Evolutionary conservation across 352 stramenopile genomes (phyloP), one percentile per base, ranked within the genome.

Genomic region (Phytophthora megakarya): DNA sequence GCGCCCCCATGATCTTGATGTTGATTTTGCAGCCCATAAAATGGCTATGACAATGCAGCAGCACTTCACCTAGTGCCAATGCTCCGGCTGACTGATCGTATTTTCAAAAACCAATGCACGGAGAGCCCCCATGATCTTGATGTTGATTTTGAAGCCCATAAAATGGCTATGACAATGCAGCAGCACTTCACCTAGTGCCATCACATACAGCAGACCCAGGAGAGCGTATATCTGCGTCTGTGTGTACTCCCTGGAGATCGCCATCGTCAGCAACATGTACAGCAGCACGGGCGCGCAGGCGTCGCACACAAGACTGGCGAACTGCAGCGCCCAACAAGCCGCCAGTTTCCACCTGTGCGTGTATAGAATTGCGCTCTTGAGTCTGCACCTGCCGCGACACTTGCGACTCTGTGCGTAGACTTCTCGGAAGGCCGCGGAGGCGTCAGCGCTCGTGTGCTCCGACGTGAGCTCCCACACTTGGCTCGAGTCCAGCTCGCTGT

Each of bases 401-500:
- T 40, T 32, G 40, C 21, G 57, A 21, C 28, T 52, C 57, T 60
- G 45, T 12, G 60, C 53, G 45, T 69, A 74, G 39, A 79, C 52
- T 8, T 72, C 53, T 30, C 61, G 35, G 47, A 70, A 67, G 33
- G 75, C 60, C 19, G 75, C 65, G 1, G 65, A 60, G 42, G 71
- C 71, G 22, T 64, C 65, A n/a, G 69, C 59, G 45, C 76, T 85
- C 44, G 65, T 75, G 53, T 72, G 80, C 18, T 64, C 62, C 16
- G 57, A 43, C 39, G 78, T 54, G 26, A 90, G 70, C 23, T 67
- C 67, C 81, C 81, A 90, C 25, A 81, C 72, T 47, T 90, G 75
- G 16, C 72, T 75, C 6, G 60, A 49, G 23, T 81, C 57, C 8
- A 83, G 32, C 33, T 76, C 61, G 19, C 54, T 65, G 37, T 73